phyloP scores from a whole-genome alignment of 495 filamentous ascomycete species.

The Hypoxylon fragiforme region DNA sequence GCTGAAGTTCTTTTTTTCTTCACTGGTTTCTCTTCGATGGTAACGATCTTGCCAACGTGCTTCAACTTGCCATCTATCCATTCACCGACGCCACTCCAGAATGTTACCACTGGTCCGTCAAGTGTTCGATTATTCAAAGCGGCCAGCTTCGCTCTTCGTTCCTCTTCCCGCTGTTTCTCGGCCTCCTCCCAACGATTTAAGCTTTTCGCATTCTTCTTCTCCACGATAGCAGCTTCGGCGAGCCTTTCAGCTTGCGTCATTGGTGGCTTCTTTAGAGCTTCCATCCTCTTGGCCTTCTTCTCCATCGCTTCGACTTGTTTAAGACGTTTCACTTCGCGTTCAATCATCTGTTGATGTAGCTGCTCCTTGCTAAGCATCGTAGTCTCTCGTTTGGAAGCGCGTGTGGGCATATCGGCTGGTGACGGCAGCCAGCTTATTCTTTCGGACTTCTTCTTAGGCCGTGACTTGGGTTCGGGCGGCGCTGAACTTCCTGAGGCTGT shows the following conservation, averaged over 20 bases:
- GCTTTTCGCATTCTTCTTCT: slow-evolving; percentile 85
- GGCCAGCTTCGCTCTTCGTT: slow-evolving; percentile 76
- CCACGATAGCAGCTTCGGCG: slow-evolving; percentile 78
- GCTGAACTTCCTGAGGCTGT: slow-evolving; percentile 54
- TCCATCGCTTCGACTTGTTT: slow-evolving; percentile 84
- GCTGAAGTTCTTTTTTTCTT: slow-evolving; percentile 51
- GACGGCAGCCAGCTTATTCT: slow-evolving; percentile 86
- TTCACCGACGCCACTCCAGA: slow-evolving; percentile 86
- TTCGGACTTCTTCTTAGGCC: slow-evolving; percentile 92
- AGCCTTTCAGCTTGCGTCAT: slow-evolving; percentile 92
- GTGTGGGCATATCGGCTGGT: slow-evolving; percentile 73
- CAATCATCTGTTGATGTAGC: slow-evolving; percentile 78
- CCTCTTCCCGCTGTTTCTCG: slow-evolving; percentile 83
- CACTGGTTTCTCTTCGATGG: slow-evolving; percentile 57
- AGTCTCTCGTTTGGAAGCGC: slow-evolving; percentile 79
- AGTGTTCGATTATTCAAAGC: slow-evolving; percentile 83
- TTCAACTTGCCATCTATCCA: slow-evolving; percentile 70
- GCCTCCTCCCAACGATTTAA: slow-evolving; percentile 92
- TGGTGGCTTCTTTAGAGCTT: slow-evolving; percentile 69
- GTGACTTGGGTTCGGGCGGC: slow-evolving; percentile 52
- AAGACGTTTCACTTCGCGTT: slow-evolving; percentile 77
- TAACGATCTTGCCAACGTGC: slow-evolving; percentile 69
- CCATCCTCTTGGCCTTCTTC: slow-evolving; percentile 77
- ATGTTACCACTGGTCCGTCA: slow-evolving; percentile 86
- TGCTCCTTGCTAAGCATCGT: slow-evolving; percentile 84